Percentiles rank a stretch among this genome's conserved stretches.
Conservation (phyloP, 257 asterid genomes). For the Nicotiana otophora region DNA sequence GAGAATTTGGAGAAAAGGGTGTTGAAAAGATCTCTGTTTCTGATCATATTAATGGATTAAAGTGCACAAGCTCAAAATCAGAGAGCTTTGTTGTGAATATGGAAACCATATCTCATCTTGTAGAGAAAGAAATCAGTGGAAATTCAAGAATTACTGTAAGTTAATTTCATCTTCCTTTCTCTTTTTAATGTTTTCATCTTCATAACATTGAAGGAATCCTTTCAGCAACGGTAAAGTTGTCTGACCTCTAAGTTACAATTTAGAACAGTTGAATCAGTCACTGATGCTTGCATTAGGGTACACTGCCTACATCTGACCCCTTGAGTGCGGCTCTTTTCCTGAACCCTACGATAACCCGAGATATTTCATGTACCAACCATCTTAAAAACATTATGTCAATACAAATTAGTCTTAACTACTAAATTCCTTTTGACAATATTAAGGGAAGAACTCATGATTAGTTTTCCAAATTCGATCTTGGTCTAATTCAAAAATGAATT, state of each 20-base stretch:
- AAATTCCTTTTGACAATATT: not conserved
- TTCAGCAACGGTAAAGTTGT: no score
- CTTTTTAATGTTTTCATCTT: not conserved
- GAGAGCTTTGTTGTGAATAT: conserved; percentile 28
- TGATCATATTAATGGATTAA: not conserved
- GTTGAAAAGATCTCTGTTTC: not conserved
- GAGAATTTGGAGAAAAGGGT: conserved; percentile 31
- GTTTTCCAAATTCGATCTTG: not conserved
- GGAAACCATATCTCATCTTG: conserved; percentile 48
- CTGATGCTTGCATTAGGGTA: no score
- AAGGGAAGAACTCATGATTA: not conserved
- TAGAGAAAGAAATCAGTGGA: conserved; percentile 39
- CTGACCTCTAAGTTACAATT: no score
- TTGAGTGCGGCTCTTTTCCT: no score
- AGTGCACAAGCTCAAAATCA: not conserved
- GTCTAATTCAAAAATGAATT: not conserved
- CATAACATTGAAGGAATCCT: not conserved
- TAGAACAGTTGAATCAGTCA: fast-evolving
- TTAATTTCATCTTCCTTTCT: conserved; percentile 22
- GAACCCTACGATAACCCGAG: no score
- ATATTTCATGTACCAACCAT: no score
- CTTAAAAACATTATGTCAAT: no score
- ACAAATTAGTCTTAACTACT: not conserved
- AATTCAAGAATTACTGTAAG: conserved; percentile 65
- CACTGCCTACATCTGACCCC: no score